Conservation (phyloP, 2,329 filamentous ascomycete genomes). For the Stagonosporopsis cucurbitacearum region DNA sequence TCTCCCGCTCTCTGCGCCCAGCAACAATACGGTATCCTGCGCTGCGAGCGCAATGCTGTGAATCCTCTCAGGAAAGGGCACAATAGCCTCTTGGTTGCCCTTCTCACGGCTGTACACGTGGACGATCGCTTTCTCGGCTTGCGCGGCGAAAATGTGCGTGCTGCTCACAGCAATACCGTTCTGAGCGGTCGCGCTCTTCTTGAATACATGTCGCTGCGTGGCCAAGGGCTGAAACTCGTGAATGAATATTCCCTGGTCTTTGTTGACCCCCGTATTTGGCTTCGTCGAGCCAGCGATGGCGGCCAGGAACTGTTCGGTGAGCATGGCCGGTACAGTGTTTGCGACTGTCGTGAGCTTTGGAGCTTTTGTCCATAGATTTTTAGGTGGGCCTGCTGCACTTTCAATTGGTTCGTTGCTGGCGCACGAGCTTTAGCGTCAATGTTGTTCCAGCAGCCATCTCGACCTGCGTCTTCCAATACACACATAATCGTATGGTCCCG, state of each 20-base stretch:
- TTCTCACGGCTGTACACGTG: slow-evolving; percentile 88
- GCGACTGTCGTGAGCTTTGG: slow-evolving; percentile 16
- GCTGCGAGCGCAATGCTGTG: slow-evolving; percentile 75
- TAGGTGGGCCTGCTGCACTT: slow-evolving; percentile 2
- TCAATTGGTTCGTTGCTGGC: slow-evolving; percentile 1
- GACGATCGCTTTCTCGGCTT: slow-evolving; percentile 88
- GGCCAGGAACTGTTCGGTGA: slow-evolving; percentile 59
- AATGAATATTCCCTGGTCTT: slow-evolving; percentile 87
- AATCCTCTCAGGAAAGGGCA: slow-evolving; percentile 88
- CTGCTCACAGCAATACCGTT: slow-evolving; percentile 81
- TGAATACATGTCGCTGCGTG: slow-evolving; percentile 79
- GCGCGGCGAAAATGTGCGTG: slow-evolving; percentile 88
- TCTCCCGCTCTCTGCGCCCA: slow-evolving; percentile 85
- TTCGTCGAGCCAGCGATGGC: slow-evolving; percentile 54
- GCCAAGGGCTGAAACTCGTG: slow-evolving; percentile 81
- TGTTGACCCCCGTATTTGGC: slow-evolving; percentile 57
- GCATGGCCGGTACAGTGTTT: slow-evolving; percentile 46
- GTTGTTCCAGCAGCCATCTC: neutral
- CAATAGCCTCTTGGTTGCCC: slow-evolving; percentile 84
- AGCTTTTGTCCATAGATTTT: slow-evolving; percentile 3
- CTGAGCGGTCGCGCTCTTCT: slow-evolving; percentile 84
- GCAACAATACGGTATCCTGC: slow-evolving; percentile 70
- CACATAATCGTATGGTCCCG: no score
- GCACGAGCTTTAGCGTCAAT: neutral
- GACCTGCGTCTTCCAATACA: no score